phyloP scores from a whole-genome alignment of 129 eudicot genomes.

The Centrapalus pauciflorus region DNA sequence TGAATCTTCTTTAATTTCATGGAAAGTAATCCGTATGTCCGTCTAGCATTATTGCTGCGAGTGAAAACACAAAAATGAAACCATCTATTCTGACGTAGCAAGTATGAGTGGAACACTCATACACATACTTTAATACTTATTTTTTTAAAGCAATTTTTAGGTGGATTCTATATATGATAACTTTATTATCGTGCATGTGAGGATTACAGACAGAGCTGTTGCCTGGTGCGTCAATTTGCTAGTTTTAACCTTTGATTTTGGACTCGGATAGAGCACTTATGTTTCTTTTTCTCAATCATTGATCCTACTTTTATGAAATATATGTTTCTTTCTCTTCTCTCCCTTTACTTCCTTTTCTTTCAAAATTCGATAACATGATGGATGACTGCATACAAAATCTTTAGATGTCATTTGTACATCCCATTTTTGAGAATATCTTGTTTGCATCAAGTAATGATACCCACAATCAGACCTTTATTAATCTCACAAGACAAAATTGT shows the following conservation, averaged over 20 bases:
- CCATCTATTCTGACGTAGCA: neutral
- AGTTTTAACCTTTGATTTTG: neutral
- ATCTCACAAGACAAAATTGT: neutral
- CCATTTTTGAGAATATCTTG: too few relatives aligned
- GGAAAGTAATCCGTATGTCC: too few relatives aligned
- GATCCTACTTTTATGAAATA: neutral
- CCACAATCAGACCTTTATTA: neutral
- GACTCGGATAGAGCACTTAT: neutral
- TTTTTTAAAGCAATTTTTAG: neutral
- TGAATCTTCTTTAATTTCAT: neutral
- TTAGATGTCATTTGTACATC: neutral
- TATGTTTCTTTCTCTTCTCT: too few relatives aligned
- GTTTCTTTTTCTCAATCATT: neutral
- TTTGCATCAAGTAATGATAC: neutral
- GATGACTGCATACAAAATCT: neutral
- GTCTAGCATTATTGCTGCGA: too few relatives aligned
- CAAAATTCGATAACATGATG: neutral
- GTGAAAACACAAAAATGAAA: too few relatives aligned
- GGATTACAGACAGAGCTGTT: neutral
- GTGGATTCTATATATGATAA: slow-evolving; percentile 2
- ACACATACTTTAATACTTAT: too few relatives aligned
- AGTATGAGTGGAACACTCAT: neutral
- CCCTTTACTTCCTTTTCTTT: neutral
- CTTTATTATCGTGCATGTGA: neutral
- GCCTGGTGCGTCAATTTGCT: slow-evolving; percentile 1